Evolutionary conservation across 1,139 yeast genomes (phyloP), one percentile per base, ranked within the genome.

Genomic region (Kodamaea suecica): DNA sequence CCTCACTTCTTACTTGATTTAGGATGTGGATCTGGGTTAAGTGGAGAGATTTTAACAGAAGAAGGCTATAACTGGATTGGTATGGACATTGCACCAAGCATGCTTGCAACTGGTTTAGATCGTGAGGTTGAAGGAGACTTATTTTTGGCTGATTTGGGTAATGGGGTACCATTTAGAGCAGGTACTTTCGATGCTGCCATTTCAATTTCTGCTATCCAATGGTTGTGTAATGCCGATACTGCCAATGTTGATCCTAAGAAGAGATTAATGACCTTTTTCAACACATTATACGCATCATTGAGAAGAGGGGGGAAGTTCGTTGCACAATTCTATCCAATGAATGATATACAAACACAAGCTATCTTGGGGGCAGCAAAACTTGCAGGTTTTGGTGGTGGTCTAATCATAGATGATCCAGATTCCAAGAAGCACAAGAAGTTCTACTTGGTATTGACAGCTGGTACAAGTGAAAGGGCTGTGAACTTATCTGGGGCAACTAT

Each of bases 151-250:
- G 99, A 92, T 65, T 84, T 92, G 72, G 99, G 99, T 27, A 73
- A 74, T 41, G 98, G 98, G 17, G 73, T 94, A 4, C 98, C 98
- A 5, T 92, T 92, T 53, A 72, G 98, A 52, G 88, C 98, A 1
- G 99, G 98, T 36, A 76, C 95, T 0, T 92, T 92, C 57, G 99
- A 94, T 61, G 97, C 97, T 1, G 98, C 96, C 3, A 85, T 92
- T 29, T 84, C 95, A 15, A 87, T 92, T 47, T 84, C 95, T 31
- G 98, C 95, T 4, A 87, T 92, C 38, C 99, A 92, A 59, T 92
- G 99, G 99, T 75, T 92, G 30, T 87, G 97, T 67, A 92, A 92
- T 57, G 98, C 98, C 3, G 98, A 92, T 57, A 74, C 87, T 3
- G 61, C 87, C 2, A 70, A 73, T 28, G 83, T 80, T 35, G 95